These are phyloP conservation scores for Coemansia sp. DNA, from an alignment of 192 early-diverging fungal genomes.

Conservation along the genomic window DNA sequence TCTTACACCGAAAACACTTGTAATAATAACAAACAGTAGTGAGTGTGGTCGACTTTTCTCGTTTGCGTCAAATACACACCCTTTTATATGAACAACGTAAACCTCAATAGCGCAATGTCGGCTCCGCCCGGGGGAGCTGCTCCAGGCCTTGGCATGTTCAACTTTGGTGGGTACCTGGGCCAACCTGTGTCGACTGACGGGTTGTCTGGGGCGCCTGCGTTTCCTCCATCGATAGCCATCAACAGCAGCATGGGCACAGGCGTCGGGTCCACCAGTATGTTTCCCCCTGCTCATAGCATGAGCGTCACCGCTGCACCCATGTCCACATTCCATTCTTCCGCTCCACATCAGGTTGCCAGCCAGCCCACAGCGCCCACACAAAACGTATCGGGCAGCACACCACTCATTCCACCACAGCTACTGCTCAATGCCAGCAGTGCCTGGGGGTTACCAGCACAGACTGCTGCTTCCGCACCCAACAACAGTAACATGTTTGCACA, in stretches of 20 bases:
- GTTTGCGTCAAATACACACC: too few relatives aligned
- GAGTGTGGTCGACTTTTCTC: not conserved
- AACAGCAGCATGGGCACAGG: not conserved
- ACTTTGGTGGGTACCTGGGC: conserved; percentile 31
- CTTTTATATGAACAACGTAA: conserved; percentile 16
- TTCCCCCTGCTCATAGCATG: not conserved
- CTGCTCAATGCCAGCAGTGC: not conserved
- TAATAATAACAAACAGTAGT: conserved; percentile 2
- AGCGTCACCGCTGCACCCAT: not conserved
- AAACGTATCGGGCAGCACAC: not conserved
- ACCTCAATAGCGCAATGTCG: conserved; percentile 3
- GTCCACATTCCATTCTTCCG: not conserved
- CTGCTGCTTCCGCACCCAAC: not conserved
- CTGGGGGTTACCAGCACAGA: not conserved
- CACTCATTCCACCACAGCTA: not conserved
- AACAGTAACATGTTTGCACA: conserved; percentile 5
- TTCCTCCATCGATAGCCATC: not conserved
- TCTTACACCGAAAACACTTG: too few relatives aligned
- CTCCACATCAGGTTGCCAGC: not conserved
- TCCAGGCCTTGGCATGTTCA: conserved; percentile 30
- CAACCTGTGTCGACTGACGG: conserved; percentile 7
- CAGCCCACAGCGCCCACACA: not conserved
- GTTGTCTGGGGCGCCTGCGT: not conserved
- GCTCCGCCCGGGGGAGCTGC: not conserved
- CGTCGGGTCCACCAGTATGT: not conserved